Evolutionary conservation across 805 yeast species (phyloP).

Genomic region (Nakazawaea peltata): DNA sequence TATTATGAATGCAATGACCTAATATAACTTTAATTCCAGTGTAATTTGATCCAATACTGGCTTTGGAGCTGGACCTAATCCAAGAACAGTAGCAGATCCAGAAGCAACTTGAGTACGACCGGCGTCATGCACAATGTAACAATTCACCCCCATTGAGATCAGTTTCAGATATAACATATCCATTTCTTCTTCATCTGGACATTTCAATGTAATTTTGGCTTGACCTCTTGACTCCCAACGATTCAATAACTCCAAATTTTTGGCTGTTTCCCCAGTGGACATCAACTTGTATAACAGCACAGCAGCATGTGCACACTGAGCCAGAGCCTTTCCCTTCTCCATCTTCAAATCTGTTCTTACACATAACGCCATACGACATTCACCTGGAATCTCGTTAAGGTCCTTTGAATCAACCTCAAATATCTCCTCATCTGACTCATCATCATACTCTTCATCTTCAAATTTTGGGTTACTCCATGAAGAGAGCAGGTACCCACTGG

Average conservation of each 20-base stretch:
- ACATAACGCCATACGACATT: conserved; percentile 78
- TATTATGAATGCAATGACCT: no score
- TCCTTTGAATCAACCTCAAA: conserved; percentile 51
- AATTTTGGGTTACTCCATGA: no score
- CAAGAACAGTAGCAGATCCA: conserved; percentile 94
- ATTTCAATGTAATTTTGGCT: conserved; percentile 86
- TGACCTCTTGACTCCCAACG: conserved; percentile 86
- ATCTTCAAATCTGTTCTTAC: conserved; percentile 85
- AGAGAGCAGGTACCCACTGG: no score
- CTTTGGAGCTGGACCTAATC: conserved; percentile 95
- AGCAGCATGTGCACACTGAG: conserved; percentile 98
- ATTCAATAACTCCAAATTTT: conserved; percentile 53
- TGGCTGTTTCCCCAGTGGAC: conserved; percentile 40
- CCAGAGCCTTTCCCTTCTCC: conserved; percentile 95
- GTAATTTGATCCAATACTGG: conserved; percentile 74
- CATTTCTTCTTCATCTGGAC: conserved; percentile 61
- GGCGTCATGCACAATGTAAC: conserved; percentile 86
- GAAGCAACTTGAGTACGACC: conserved; percentile 96
- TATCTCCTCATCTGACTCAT: conserved; percentile 40
- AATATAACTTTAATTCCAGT: conserved; percentile 68
- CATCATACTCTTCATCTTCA: conserved; percentile 20
- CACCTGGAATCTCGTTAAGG: conserved; percentile 66
- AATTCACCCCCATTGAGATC: conserved; percentile 66
- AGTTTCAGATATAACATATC: conserved; percentile 77
- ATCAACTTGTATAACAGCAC: conserved; percentile 75